phyloP scores from a whole-genome alignment of 2,329 filamentous ascomycete species.

The Pseudogymnoascus sp. region DNA sequence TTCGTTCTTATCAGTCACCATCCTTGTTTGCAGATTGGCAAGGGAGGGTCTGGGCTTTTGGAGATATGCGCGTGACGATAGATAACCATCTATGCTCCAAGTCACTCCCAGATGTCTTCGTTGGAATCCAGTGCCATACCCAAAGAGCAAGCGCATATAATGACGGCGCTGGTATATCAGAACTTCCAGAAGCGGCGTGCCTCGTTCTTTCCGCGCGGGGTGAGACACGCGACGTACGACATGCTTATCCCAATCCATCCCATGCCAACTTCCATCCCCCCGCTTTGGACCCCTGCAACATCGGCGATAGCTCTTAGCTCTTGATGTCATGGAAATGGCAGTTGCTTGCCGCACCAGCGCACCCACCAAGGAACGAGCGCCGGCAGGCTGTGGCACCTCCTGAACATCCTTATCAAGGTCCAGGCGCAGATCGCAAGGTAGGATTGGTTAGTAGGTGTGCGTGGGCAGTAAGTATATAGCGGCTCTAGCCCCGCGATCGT shows the following conservation, averaged over 20 bases:
- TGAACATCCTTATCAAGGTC: neutral
- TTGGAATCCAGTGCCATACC: neutral
- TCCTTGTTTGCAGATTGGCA: neutral
- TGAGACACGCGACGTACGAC: slow-evolving; percentile 1
- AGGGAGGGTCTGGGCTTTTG: neutral
- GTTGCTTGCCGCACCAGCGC: neutral
- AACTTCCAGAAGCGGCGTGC: neutral
- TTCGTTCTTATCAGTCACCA: slow-evolving; percentile 1
- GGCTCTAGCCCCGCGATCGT: neutral
- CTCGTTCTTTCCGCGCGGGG: neutral
- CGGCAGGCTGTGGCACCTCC: neutral
- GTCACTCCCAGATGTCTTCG: neutral
- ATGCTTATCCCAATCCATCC: neutral
- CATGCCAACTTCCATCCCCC: neutral
- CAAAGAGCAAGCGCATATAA: neutral
- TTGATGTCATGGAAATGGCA: neutral
- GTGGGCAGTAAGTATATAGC: neutral
- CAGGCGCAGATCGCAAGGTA: neutral
- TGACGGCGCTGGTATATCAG: neutral
- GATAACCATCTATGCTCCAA: neutral
- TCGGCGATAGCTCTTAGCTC: neutral
- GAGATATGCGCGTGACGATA: neutral
- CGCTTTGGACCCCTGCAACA: neutral
- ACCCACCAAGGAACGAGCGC: neutral
- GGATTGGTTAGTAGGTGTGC: neutral